Evolutionary conservation across 148 eudicot genomes (phyloP), one percentile per base, ranked within the genome.

Genomic region (Nyssa sinensis): DNA sequence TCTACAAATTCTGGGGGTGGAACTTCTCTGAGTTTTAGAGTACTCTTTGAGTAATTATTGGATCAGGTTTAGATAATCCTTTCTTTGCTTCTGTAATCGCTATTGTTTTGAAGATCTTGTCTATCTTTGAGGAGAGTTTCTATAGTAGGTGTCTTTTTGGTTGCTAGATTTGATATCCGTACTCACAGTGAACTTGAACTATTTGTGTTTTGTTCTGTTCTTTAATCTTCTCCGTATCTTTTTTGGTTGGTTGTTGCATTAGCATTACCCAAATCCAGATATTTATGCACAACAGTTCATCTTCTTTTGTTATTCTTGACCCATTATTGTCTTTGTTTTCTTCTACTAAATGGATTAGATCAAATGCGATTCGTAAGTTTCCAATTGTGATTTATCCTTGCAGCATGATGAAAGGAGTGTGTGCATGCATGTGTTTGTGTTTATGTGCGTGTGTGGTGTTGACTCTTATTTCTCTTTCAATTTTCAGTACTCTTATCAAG

Each of bases 401-500:
- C 33, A 8, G 39, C 35, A 11, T 44, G 51, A 44, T 12, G 51
- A 31, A 35, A 31, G 7, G 47, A 29, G 53, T 35, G 23, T 1
- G 39, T 73, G 35, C 27, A 41, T 30, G 41, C 33, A 4, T n/a
- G 51, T 27, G 4, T 55, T 23, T 28, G 47, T 57, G 65, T 57
- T 23, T 29, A 4, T 33, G 4, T 21, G 60, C 13, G 12, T 65
- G 27, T 27, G 71, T 34, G 17, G 16, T 77, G 7, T 29, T 73
- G 37, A 64, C 23, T 41, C 34, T 21, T 34, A 29, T 37, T 34
- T 23, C n/a, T n/a, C 1, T 66, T 21, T 65, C 41, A 34, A 24
- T 61, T 73, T 81, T 53, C 85, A 85, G 91, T 75, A 75, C 68
- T 67, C 80, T n/a, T 72, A 72, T 67, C 74, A 77, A 67, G 72